A percentile compares a stretch with the other conserved stretches of the same genome.
These are phyloP conservation scores for Aspergillus fumigatiaffinis DNA, from an alignment of 2,329 filamentous ascomycete genomes.

Conservation along the genomic window DNA sequence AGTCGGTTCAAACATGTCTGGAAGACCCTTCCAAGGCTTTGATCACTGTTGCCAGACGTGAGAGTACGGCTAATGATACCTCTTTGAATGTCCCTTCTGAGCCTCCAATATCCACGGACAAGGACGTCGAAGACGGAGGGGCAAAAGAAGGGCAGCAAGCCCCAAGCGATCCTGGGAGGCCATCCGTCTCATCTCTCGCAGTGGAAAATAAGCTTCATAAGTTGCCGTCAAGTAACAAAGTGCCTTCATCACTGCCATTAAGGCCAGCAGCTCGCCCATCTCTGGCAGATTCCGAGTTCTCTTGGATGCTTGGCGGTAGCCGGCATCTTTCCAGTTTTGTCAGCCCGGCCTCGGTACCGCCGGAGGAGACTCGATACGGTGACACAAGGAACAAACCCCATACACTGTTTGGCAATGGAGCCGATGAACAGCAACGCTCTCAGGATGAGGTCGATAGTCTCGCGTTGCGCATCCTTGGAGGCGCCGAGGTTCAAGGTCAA, in stretches of 20 bases:
- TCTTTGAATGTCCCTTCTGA: conserved; percentile 1
- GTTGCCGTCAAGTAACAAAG: conserved; percentile 3
- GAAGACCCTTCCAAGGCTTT: conserved; percentile 36
- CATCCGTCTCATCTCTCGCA: conserved; percentile 7
- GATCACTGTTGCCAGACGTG: conserved; percentile 4
- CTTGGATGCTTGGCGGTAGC: conserved; percentile 48
- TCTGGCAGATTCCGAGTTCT: conserved; percentile 45
- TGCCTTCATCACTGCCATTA: conserved; percentile 18
- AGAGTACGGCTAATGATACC: conserved; percentile 4
- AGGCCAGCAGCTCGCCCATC: conserved; percentile 35
- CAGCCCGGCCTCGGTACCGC: conserved; percentile 41
- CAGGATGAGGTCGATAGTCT: conserved; percentile 36
- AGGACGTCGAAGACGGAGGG: not conserved
- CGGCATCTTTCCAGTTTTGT: conserved; percentile 45
- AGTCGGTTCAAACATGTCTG: conserved; percentile 43
- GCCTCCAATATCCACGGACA: not conserved
- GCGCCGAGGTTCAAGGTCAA: conserved; percentile 14
- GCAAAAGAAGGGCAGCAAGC: conserved; percentile 2
- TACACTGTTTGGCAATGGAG: conserved; percentile 31
- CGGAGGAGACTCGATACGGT: conserved; percentile 40
- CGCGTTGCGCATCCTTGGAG: conserved; percentile 37
- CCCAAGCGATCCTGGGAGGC: conserved; percentile 4
- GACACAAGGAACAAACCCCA: conserved; percentile 28
- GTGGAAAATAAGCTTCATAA: conserved; percentile 4
- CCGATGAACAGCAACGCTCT: conserved; percentile 26